Base-by-base conservation (phyloP, 257 asterid genomes). In the Forsythia viridissima region DNA sequence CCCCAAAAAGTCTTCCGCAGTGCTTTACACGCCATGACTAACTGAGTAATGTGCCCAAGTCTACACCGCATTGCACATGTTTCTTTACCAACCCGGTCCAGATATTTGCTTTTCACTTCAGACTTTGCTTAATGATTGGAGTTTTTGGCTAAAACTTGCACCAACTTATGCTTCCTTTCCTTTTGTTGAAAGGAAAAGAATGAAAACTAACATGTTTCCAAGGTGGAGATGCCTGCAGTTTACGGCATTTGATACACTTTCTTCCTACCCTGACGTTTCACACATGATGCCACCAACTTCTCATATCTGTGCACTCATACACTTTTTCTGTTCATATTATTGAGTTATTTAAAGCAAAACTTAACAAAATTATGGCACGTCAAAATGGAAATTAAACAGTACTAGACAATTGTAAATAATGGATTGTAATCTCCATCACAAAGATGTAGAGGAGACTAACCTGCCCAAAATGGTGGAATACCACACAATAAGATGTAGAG, bases 401-500 rank as follows among this genome's bases (percentile, higher is more conserved):
- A 30, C 34, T 30, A 30, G 34, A 30, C 34, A 30, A 1, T 30
- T 30, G 34, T 30, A 30, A 30, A 30, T 30, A 30, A 30, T 24
- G 12, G 34, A 61, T 61, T 7, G 15, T 61, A 20, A 61, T 61
- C 11, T 61, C 69, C 16, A 24, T 61, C 37, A 9, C 69, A 7
- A 61, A 9, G 38, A 61, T 57, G 34, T 57, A 57, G 66, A 57
- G 11, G 36, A 61, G 11, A 78, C 81, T 70, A 6, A 89, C 92
- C 91, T 30, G 92, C 88, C 92, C 92, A 87, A 82, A 89, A 89
- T 20, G 92, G 92, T 2, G 92, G 92, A 21, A 85, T 46, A 66
- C 92, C 92, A 34, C 91, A 87, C 2, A 89, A 73, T 72, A 89
- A 82, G 85, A 89, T 89, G 84, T 89, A 89, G 39, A 87, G 91